Percentiles rank a stretch among this genome's conserved stretches.
Conservation (phyloP, 2,329 filamentous ascomycete species). For the Coleophoma crateriformis region DNA sequence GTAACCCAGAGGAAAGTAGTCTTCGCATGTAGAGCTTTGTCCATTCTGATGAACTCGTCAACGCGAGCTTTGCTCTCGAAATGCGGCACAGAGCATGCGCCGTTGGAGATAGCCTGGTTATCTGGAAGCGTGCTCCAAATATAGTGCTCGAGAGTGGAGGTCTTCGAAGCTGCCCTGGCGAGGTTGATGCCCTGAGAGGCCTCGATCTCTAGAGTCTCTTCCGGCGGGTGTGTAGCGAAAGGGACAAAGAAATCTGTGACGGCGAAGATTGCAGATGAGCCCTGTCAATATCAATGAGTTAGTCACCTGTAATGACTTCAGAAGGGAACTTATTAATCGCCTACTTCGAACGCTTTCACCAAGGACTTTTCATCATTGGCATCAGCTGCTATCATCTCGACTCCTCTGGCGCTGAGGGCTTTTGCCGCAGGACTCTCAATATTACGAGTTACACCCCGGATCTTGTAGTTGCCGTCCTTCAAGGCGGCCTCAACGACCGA, state of each 20-base stretch:
- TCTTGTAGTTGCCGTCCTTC: conserved; percentile 27
- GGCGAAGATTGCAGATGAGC: conserved; percentile 45
- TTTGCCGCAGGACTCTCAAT: conserved; percentile 33
- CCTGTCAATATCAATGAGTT: conserved; percentile 9
- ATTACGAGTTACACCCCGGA: conserved; percentile 41
- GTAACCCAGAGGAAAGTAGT: conserved; percentile 6
- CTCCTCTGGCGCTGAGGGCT: conserved; percentile 30
- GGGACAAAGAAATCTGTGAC: conserved; percentile 50
- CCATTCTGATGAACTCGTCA: conserved; percentile 25
- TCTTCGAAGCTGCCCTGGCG: conserved; percentile 34
- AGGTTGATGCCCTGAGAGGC: conserved; percentile 37
- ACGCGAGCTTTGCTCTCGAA: conserved; percentile 26
- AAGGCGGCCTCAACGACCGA: conserved; percentile 40
- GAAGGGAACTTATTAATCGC: neutral
- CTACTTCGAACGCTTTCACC: conserved; percentile 28
- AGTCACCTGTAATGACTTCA: neutral
- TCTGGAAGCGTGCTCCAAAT: conserved; percentile 36
- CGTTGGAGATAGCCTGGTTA: conserved; percentile 27
- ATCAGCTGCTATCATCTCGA: conserved; percentile 36
- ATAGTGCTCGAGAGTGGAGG: conserved; percentile 32
- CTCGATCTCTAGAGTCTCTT: conserved; percentile 30
- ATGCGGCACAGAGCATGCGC: conserved; percentile 29
- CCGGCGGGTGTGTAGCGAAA: conserved; percentile 29
- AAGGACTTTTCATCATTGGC: conserved; percentile 32
- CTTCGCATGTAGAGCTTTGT: conserved; percentile 9